These are phyloP conservation scores for Lachnellula suecica DNA, from an alignment of 2,329 filamentous ascomycete genomes.

Conservation along the genomic window DNA sequence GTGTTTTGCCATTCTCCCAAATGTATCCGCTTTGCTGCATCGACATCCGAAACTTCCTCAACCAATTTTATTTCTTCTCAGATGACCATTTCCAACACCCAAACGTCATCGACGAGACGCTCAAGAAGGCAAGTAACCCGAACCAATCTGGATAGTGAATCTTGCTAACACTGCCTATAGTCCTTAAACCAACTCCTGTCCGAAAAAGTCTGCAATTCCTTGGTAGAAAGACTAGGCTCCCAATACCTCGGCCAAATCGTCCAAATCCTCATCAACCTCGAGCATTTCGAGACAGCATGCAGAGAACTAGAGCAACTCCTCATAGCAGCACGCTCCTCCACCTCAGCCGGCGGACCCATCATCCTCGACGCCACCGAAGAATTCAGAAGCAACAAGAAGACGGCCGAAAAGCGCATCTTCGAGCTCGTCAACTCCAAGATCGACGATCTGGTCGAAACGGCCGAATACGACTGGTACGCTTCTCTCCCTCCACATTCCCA, in stretches of 20 bases:
- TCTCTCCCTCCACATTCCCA: neutral
- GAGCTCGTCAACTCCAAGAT: conserved; percentile 99
- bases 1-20: conserved; percentile 94
- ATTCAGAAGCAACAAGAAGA: conserved; percentile 90
- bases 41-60: conserved; percentile 94
- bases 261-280: conserved; percentile 95
- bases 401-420: conserved; percentile 95
- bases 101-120: conserved; percentile 84
- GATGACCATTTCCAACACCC: conserved; percentile 95
- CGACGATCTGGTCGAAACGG: conserved; percentile 93
- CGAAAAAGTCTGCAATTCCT: conserved; percentile 84
- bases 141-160: neutral
- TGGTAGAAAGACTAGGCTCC: conserved; percentile 84
- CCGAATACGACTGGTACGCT: conserved; percentile 87
- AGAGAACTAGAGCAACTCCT: conserved; percentile 84
- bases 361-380: conserved; percentile 79
- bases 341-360: conserved; percentile 76
- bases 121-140: conserved; percentile 62
- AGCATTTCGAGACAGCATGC: conserved; percentile 94
- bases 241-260: conserved; percentile 98
- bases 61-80: conserved; percentile 97
- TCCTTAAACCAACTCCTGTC: conserved; percentile 94
- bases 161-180: conserved; percentile 39
- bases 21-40: conserved; percentile 99
- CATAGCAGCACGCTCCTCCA: conserved; percentile 79